Percentiles rank a stretch among this genome's conserved stretches.
phyloP scores from a whole-genome alignment of 371 early-diverging fungal species.

The Coemansia sp. region DNA sequence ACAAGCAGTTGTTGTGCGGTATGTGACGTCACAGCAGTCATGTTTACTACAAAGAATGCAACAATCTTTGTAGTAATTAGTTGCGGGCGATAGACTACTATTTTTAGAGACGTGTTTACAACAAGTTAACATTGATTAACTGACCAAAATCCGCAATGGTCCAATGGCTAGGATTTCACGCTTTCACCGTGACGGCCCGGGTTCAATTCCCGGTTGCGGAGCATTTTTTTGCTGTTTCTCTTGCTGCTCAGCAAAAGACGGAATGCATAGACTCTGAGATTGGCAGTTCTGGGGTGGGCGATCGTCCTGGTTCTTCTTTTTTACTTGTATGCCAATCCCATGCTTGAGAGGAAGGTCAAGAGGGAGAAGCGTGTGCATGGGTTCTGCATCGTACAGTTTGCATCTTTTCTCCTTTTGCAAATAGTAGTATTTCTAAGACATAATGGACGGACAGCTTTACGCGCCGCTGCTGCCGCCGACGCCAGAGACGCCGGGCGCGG shows the following conservation, averaged over 20 bases:
- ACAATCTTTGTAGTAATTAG: background rate
- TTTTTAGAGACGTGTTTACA: background rate
- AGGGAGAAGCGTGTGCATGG: background rate
- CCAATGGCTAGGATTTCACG: constrained; percentile 71
- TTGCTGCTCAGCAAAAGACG: background rate
- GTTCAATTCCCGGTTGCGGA: constrained; percentile 75
- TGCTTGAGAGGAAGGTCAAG: too few species aligned
- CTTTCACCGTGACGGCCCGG: constrained; percentile 73
- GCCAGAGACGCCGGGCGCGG: constrained; percentile 24
- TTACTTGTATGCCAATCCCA: background rate
- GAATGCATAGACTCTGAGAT: background rate
- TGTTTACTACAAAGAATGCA: background rate
- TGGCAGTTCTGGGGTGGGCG: background rate
- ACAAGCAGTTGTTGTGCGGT: too few species aligned
- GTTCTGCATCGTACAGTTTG: background rate
- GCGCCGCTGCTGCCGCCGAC: constrained; percentile 33
- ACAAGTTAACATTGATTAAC: background rate
- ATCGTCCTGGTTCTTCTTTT: background rate
- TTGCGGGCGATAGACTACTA: background rate
- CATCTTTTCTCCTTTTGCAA: background rate
- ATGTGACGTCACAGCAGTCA: too few species aligned
- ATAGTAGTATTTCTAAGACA: background rate
- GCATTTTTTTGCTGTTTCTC: constrained; percentile 29
- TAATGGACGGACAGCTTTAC: constrained; percentile 8
- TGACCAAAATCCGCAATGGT: constrained; percentile 58